These are phyloP conservation scores for Nitzschia sp. DNA, from an alignment of 108 stramenopile genomes.

Conservation along the genomic window DNA sequence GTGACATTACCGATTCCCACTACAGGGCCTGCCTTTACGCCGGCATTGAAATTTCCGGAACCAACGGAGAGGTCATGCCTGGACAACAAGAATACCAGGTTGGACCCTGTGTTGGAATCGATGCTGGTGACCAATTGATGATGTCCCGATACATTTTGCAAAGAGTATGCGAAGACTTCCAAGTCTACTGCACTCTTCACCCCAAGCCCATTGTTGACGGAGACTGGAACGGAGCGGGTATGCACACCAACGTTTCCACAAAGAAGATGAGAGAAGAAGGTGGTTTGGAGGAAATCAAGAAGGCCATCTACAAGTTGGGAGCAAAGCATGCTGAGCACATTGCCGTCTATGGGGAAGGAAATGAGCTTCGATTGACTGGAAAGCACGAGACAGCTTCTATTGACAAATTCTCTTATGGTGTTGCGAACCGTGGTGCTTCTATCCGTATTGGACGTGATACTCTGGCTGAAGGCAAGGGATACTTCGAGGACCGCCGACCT, in stretches of 20 bases:
- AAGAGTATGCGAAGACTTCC: slow-evolving; percentile 97
- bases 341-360: slow-evolving; percentile 96
- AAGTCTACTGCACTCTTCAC: slow-evolving; percentile 95
- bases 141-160: slow-evolving; percentile 96
- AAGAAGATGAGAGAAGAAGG: slow-evolving; percentile 94
- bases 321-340: slow-evolving; percentile 96
- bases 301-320: slow-evolving; percentile 95
- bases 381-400: slow-evolving; percentile 95
- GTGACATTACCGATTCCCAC: slow-evolving; percentile 90
- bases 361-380: slow-evolving; percentile 97
- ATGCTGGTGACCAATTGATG: slow-evolving; percentile 97
- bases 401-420: slow-evolving; percentile 91
- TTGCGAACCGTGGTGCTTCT: slow-evolving; percentile 97
- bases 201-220: slow-evolving; percentile 98
- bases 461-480: slow-evolving; percentile 89
- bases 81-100: slow-evolving; percentile 99
- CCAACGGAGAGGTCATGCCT: slow-evolving; percentile 99
- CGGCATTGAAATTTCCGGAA: slow-evolving; percentile 92
- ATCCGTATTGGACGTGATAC: slow-evolving; percentile 95
- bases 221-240: slow-evolving; percentile 99
- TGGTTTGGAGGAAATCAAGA: slow-evolving; percentile 91
- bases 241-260: slow-evolving; percentile 98
- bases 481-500: slow-evolving; percentile 98
- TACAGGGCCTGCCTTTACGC: slow-evolving; percentile 97
- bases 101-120: slow-evolving; percentile 97